Conservation (phyloP, 2,329 filamentous ascomycete species). For the Ophiobolus disseminans region DNA sequence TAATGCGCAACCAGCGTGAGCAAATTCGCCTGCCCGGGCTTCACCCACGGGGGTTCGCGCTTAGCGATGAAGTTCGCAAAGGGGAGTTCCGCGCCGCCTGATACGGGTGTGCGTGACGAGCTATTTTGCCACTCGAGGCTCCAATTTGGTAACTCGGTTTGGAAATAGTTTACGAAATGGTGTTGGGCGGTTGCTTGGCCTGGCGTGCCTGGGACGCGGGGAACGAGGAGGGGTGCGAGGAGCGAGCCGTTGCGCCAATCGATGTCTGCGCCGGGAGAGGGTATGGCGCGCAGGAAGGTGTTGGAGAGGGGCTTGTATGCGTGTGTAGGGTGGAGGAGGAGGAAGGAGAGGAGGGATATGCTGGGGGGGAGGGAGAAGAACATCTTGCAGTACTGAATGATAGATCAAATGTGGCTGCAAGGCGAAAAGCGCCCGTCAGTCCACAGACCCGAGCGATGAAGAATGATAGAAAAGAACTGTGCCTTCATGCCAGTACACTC, state of each 20-base stretch:
- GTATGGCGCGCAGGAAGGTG: conserved; percentile 73
- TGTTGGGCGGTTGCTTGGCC: conserved; percentile 75
- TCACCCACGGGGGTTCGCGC: conserved; percentile 84
- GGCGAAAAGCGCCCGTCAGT: no score
- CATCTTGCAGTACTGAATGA: conserved; percentile 16
- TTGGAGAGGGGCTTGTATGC: conserved; percentile 74
- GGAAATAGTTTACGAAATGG: conserved; percentile 87
- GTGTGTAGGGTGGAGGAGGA: conserved; percentile 27
- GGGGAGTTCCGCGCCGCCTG: conserved; percentile 72
- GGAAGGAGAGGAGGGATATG: conserved; percentile 20
- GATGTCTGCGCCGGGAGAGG: conserved; percentile 75
- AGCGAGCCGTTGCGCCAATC: conserved; percentile 77
- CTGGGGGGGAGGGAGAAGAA: conserved; percentile 18
- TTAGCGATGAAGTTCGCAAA: conserved; percentile 88
- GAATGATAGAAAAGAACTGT: background rate
- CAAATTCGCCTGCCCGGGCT: conserved; percentile 75
- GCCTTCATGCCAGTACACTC: background rate
- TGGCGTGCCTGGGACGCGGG: conserved; percentile 85
- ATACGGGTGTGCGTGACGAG: conserved; percentile 81
- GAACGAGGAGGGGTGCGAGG: conserved; percentile 83
- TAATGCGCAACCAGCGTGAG: conserved; percentile 93
- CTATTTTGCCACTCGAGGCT: conserved; percentile 84
- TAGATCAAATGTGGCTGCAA: no score
- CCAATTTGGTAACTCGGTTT: conserved; percentile 77
- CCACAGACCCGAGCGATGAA: background rate